phyloP scores from a whole-genome alignment of 371 early-diverging fungal species.

The Apophysomyces variabilis region DNA sequence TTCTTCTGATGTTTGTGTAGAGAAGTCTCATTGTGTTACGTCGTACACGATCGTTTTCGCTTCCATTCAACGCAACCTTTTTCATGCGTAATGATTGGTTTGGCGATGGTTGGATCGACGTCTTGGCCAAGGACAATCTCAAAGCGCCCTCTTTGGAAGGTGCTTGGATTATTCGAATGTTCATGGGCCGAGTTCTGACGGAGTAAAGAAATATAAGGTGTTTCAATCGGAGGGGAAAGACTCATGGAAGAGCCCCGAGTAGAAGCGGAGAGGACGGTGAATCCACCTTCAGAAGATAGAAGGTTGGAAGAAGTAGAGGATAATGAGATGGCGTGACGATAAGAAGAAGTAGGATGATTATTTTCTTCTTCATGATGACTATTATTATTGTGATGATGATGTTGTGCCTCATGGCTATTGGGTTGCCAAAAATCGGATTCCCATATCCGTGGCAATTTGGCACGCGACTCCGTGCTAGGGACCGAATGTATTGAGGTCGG shows the following conservation, averaged over 20 bases:
- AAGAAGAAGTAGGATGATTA: not conserved
- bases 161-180: slow-evolving; percentile 16
- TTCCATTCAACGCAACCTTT: slow-evolving; percentile 47
- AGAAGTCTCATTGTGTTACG: slow-evolving; percentile 10
- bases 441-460: slow-evolving; percentile 42
- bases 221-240: slow-evolving; percentile 14
- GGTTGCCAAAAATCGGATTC: slow-evolving; percentile 48
- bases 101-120: slow-evolving; percentile 30
- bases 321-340: slow-evolving; percentile 13
- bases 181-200: slow-evolving; percentile 16
- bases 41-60: slow-evolving; percentile 42
- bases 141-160: slow-evolving; percentile 47
- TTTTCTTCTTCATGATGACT: not conserved
- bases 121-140: slow-evolving; percentile 45
- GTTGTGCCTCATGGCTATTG: too few relatives aligned
- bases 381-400: too few relatives aligned
- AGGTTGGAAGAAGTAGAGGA: slow-evolving; percentile 11
- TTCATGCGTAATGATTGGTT: slow-evolving; percentile 26
- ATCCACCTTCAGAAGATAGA: slow-evolving; percentile 4
- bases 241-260: slow-evolving; percentile 8
- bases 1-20: slow-evolving; percentile 19
- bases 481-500: slow-evolving; percentile 28
- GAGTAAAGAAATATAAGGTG: slow-evolving; percentile 28
- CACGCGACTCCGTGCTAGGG: slow-evolving; percentile 22
- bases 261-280: slow-evolving; percentile 1